Evolutionary conservation across 768 basidiomycete species (phyloP), one percentile per base, ranked within the genome.

Genomic region (Lentinula aciculospora): DNA sequence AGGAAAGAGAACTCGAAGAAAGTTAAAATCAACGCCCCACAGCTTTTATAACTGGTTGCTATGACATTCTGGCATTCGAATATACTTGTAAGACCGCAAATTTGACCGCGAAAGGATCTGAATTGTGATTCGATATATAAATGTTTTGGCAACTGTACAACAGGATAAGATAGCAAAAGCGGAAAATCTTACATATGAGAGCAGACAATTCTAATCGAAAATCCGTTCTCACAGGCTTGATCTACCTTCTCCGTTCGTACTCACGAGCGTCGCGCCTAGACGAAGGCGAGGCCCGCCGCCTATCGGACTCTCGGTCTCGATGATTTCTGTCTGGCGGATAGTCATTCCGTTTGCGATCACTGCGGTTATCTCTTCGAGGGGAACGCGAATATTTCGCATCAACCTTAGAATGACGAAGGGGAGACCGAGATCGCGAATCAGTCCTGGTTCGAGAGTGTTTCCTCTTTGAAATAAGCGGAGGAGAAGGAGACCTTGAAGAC

Each of bases 401-500:
- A 10, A 17, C 17, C n/a, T 25, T 29, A 25, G 39, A 17, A 42
- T 32, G 32, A 13, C 55, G 44, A 23, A 44, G 19, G 3, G 55
- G 55, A 28, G 55, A 56, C 28, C 42, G 27, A 5, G 55, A 56
- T 42, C 55, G 23, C 9, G 55, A 56, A 19, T 23, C 55, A 21
- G 55, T 34, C n/a, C 42, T 56, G 17, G 55, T 28, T 23, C 55
- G 25, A 56, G 25, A 17, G 17, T 48, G 27, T 32, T 45, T 46
- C 5, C 31, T 34, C 23, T 23, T 42, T 19, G 29, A 19, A 45
- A 13, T 13, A 42, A 39, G 46, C 29, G 55, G 55, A 23, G 55
- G 55, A 47, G 45, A 47, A 8, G 31, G 23, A n/a, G 56, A 57
- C n/a, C 56, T 36, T n/a, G 56, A 57, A 25, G 46, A 48, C 6